A percentile compares a stretch with the other conserved stretches of the same genome.
These are phyloP conservation scores for Exophiala sp. DNA, from an alignment of 2,329 filamentous ascomycete genomes.

Conservation along the genomic window DNA sequence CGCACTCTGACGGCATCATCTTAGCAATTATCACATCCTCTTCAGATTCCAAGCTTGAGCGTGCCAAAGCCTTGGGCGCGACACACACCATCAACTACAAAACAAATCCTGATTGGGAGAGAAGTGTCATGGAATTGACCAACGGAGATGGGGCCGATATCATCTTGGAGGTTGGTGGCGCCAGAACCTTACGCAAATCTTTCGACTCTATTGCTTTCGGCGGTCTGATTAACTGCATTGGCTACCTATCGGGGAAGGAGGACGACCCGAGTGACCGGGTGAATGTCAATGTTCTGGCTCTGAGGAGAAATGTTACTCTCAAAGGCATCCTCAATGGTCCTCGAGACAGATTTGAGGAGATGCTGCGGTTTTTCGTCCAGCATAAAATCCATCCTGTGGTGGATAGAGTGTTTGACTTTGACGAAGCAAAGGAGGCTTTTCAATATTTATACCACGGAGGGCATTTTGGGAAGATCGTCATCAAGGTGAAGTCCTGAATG, in stretches of 20 bases:
- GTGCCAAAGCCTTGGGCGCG: conserved; percentile 39
- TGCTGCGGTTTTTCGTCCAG: conserved; percentile 34
- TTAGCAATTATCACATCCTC: conserved; percentile 47
- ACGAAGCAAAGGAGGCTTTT: conserved; percentile 40
- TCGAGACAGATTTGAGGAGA: conserved; percentile 45
- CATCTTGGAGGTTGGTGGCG: conserved; percentile 40
- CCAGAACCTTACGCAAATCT: conserved; percentile 41
- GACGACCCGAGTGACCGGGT: conserved; percentile 42
- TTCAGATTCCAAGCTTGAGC: conserved; percentile 44
- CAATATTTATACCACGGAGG: conserved; percentile 40
- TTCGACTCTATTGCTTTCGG: conserved; percentile 41
- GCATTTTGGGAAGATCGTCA: conserved; percentile 42
- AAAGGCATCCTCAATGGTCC: conserved; percentile 60
- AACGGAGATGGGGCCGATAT: conserved; percentile 41
- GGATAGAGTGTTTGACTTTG: conserved; percentile 37
- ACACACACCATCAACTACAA: conserved; percentile 44
- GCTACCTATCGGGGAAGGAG: conserved; percentile 21
- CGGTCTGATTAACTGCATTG: conserved; percentile 38
- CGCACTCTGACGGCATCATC: no score
- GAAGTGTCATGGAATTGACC: conserved; percentile 43
- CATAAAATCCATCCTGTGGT: conserved; percentile 37
- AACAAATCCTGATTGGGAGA: conserved; percentile 42
- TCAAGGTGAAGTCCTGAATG: conserved; percentile 13
- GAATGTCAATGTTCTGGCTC: conserved; percentile 55
- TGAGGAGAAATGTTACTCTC: conserved; percentile 48